These are phyloP conservation scores for Claviceps sp. DNA, from an alignment of 2,329 filamentous ascomycete genomes.

Conservation along the genomic window DNA sequence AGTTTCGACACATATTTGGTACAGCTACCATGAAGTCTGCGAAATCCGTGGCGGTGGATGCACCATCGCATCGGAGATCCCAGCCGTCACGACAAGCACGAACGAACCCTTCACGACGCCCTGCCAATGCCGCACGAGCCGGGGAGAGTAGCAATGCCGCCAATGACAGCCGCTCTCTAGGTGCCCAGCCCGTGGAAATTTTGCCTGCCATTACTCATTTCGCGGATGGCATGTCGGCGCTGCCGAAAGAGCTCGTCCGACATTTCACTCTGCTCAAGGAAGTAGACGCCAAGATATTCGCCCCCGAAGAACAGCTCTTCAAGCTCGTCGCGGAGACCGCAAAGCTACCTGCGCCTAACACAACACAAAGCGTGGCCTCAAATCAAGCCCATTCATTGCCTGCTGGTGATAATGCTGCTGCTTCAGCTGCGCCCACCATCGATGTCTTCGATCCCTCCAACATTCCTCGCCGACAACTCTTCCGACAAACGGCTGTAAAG, in stretches of 20 bases:
- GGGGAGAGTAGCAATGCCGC: slow-evolving; percentile 31
- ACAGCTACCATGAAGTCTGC: slow-evolving; percentile 38
- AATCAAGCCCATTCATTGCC: slow-evolving; percentile 22
- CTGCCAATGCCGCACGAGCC: slow-evolving; percentile 32
- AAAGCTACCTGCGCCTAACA: slow-evolving; percentile 21
- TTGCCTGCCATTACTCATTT: slow-evolving; percentile 61
- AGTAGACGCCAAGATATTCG: slow-evolving; percentile 92
- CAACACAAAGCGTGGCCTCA: slow-evolving; percentile 7
- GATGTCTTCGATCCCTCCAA: slow-evolving; percentile 42
- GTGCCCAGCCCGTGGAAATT: slow-evolving; percentile 50
- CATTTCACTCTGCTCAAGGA: slow-evolving; percentile 95
- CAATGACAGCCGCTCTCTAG: slow-evolving; percentile 26
- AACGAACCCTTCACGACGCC: slow-evolving; percentile 47
- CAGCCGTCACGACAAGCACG: slow-evolving; percentile 53
- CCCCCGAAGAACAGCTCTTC: slow-evolving; percentile 70
- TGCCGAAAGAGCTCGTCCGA: slow-evolving; percentile 88
- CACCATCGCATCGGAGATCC: slow-evolving; percentile 40
- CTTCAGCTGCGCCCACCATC: slow-evolving; percentile 13
- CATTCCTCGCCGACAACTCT: slow-evolving; percentile 56
- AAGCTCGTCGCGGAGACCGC: slow-evolving; percentile 56
- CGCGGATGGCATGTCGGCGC: slow-evolving; percentile 78
- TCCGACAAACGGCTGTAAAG: slow-evolving; percentile 62
- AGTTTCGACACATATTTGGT: background rate
- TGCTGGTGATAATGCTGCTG: slow-evolving; percentile 12
- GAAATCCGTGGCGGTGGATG: slow-evolving; percentile 30